These are phyloP conservation scores for Trifolium dubium DNA, from an alignment of 306 rosid genomes.

Conservation along the genomic window DNA sequence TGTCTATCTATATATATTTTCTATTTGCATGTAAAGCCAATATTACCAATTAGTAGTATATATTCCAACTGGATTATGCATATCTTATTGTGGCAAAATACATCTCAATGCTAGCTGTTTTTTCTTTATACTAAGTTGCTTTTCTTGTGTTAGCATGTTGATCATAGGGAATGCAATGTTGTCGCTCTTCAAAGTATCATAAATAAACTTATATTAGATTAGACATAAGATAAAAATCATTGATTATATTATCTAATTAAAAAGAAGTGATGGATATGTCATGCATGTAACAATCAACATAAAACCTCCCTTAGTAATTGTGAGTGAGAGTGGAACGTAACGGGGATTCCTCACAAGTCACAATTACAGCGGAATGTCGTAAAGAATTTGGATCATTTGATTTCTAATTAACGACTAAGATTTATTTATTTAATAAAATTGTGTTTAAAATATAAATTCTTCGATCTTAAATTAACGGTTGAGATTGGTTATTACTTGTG, in stretches of 20 bases:
- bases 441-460: too few species aligned
- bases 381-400: too few species aligned
- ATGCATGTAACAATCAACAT: conserved; percentile 30
- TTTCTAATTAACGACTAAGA: too few species aligned
- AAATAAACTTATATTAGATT: conserved; percentile 6
- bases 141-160: conserved; percentile 6
- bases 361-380: too few species aligned
- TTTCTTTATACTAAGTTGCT: conserved; percentile 38
- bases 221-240: not conserved
- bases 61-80: conserved; percentile 17
- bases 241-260: not conserved
- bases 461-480: too few species aligned
- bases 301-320: not conserved
- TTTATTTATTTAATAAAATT: too few species aligned
- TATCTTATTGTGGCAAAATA: conserved; percentile 30
- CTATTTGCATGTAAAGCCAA: conserved; percentile 35
- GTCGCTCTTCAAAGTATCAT: conserved; percentile 21
- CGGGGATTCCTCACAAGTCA: too few species aligned
- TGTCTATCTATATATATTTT: conserved; percentile 22
- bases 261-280: not conserved
- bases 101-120: conserved; percentile 50
- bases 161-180: conserved; percentile 3
- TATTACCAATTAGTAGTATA: not conserved
- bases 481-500: too few species aligned
- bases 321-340: not conserved